Conservation (phyloP, 73 alveolate species). For the Blepharisma japonicum region DNA sequence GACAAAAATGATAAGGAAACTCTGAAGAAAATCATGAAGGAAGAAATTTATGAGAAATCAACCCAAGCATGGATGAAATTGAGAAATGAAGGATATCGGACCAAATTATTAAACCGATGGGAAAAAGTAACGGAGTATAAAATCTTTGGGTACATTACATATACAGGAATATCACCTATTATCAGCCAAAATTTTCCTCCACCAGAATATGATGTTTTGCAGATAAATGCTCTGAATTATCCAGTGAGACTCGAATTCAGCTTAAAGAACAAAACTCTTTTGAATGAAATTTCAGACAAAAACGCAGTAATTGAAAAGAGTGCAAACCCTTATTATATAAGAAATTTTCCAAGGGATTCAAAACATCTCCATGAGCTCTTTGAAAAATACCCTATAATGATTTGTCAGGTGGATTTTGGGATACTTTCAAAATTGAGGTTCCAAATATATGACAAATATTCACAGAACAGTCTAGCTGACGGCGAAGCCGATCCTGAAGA, state of each 20-base stretch:
- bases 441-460: neutral
- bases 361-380: conserved; percentile 6
- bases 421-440: neutral
- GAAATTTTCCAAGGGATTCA: neutral
- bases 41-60: conserved; percentile 9
- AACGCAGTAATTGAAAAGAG: neutral
- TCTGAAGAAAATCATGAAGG: neutral
- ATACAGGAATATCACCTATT: conserved; percentile 11
- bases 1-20: neutral
- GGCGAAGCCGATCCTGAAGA: conserved; percentile 27
- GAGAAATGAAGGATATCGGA: neutral
- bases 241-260: neutral
- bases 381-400: conserved; percentile 2
- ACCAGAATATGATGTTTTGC: neutral
- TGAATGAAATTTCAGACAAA: neutral
- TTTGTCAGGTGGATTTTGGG: conserved; percentile 18
- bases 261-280: neutral
- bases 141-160: conserved; percentile 1
- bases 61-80: neutral
- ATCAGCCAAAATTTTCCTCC: neutral
- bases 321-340: conserved; percentile 22
- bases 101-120: neutral
- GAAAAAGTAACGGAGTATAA: neutral
- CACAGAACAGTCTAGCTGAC: conserved; percentile 20
- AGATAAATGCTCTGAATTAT: neutral